These are phyloP conservation scores for Aspergillus hiratsukae DNA, from an alignment of 2,329 filamentous ascomycete species.

Conservation along the genomic window DNA sequence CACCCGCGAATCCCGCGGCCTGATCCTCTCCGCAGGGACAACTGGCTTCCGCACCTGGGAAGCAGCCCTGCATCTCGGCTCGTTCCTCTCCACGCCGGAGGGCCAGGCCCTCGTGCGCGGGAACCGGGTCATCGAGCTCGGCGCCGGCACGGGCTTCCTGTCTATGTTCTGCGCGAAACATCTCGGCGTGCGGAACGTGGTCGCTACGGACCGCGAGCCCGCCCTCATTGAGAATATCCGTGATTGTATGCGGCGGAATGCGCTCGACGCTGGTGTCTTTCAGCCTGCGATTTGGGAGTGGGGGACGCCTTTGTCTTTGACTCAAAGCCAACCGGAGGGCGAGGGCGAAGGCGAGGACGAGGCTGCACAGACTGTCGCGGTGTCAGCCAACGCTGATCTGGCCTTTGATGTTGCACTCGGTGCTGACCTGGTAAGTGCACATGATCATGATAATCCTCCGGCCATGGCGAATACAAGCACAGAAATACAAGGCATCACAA, in stretches of 20 bases:
- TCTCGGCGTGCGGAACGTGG: slow-evolving; percentile 50
- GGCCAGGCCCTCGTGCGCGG: slow-evolving; percentile 46
- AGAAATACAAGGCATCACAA: neutral
- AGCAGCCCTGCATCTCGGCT: slow-evolving; percentile 60
- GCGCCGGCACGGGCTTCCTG: slow-evolving; percentile 63
- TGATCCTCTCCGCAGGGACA: slow-evolving; percentile 54
- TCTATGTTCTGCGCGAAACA: slow-evolving; percentile 60
- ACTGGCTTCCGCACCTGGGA: slow-evolving; percentile 69
- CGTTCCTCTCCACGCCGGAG: slow-evolving; percentile 49
- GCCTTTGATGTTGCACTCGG: slow-evolving; percentile 39
- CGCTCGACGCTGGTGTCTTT: slow-evolving; percentile 18
- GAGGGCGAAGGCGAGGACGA: slow-evolving; percentile 4
- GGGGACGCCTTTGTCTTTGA: slow-evolving; percentile 27
- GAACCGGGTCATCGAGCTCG: slow-evolving; percentile 60
- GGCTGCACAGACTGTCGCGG: neutral
- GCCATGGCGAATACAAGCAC: neutral
- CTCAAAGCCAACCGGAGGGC: neutral
- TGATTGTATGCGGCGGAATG: slow-evolving; percentile 34
- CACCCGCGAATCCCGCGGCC: slow-evolving; percentile 53
- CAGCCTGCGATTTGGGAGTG: slow-evolving; percentile 40
- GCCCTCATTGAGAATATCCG: slow-evolving; percentile 38
- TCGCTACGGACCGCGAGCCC: slow-evolving; percentile 59
- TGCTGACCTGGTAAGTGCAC: slow-evolving; percentile 36
- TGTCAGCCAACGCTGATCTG: neutral
- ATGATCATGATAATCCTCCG: neutral